Evolutionary conservation across 176 grass and related monocot genomes (phyloP).

Genomic region (Cocos nucifera): DNA sequence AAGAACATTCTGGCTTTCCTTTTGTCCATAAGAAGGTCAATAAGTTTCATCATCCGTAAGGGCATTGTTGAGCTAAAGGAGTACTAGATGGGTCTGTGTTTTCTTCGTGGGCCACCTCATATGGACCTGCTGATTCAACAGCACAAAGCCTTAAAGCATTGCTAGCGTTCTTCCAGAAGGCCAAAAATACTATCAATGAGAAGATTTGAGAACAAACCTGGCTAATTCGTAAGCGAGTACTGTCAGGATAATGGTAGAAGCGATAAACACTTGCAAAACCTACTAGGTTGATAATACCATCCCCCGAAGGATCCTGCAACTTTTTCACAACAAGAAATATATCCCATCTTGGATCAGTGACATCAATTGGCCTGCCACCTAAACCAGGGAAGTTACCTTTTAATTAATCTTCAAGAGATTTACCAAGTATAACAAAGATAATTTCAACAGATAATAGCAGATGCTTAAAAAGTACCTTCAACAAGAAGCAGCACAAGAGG

Average conservation of each 20-base stretch:
- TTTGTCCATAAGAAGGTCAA: no score
- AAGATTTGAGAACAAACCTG: conserved; percentile 34
- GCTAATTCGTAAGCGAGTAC: conserved; percentile 66
- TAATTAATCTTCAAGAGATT: no score
- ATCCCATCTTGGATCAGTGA: conserved; percentile 91
- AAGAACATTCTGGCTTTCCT: no score
- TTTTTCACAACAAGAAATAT: conserved; percentile 60
- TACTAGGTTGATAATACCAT: conserved; percentile 36
- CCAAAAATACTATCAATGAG: conserved; percentile 12
- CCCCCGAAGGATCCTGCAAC: conserved; percentile 9
- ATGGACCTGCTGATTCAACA: no score
- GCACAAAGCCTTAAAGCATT: no score
- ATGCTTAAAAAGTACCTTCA: conserved; percentile 52
- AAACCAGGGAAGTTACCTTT: conserved; percentile 9
- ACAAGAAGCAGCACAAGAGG: conserved; percentile 91
- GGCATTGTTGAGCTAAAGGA: no score
- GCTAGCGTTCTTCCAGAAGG: not conserved
- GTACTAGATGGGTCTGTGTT: no score
- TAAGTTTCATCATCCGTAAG: no score
- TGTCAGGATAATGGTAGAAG: conserved; percentile 82
- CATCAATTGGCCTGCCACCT: conserved; percentile 69
- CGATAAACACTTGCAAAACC: conserved; percentile 74
- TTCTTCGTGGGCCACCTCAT: no score
- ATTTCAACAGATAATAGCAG: not conserved
- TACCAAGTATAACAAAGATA: no score